Base-by-base conservation (phyloP, 1,139 yeast genomes). In the Taphrina communis region DNA sequence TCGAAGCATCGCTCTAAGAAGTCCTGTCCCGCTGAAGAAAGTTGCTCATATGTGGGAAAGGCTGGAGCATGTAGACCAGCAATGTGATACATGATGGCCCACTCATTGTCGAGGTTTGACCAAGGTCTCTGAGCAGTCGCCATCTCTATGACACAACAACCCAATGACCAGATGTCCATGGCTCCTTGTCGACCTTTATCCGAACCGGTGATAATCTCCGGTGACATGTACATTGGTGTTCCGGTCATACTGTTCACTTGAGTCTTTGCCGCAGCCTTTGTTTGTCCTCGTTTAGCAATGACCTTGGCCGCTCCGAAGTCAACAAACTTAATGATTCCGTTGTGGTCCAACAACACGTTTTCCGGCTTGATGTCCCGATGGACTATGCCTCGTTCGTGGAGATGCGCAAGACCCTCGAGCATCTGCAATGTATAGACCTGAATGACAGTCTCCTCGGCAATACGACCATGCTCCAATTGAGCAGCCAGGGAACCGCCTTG, bases 151-250 rank as follows among this genome's bases (percentile, higher is more conserved):
- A 94, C 95, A 70, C 95, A 96, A 82, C 99, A 95, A 0, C 99
- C 99, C 53, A 93, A 79, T 0, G 98, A 76, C 88, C 88, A 78
- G 75, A 83, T 77, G 73, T 81, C 83, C 52, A 88, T 87, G 8
- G 88, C 87, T 0, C 96, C 96, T 74, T 84, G 87, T 70, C 85
- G 83, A 52, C 88, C 89, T 1, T 84, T 79, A 3, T 84, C 80
- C 3, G 87, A 82, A 0, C 97, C 97, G 0, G 96, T 90, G 70
- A 94, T 92, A 0, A 91, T 92, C 76, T 94, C 99, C 0, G 99
- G 99, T 0, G 98, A 90, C 99, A 94, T 94, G 78, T 94, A 94
- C 98, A 94, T 94, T 19, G 99, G 99, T 0, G 99, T 94, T 65
- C 99, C 99, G 0, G 96, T 90, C 87, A 93, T 86, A 53, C 81